Base-by-base conservation (phyloP, 2,329 filamentous ascomycete genomes). In the Hypoxylon sp. region DNA sequence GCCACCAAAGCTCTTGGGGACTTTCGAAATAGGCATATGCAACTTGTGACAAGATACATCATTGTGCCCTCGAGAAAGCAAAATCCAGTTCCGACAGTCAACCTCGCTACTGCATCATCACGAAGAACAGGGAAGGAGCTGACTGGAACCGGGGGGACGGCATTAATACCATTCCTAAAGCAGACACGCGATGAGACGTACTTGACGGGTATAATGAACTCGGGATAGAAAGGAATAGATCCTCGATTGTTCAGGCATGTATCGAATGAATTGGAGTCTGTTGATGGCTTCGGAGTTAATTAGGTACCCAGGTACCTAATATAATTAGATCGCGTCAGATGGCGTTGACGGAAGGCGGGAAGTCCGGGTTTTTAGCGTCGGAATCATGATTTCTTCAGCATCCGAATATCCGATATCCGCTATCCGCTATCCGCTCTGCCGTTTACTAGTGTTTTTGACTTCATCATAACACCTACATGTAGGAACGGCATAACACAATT, bases 31-130 rank as follows among this genome's bases (percentile, higher is more conserved):
- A 93, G 91, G 74, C 94, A 98, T 76, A 92, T 97, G 71, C 89
- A 92, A 76, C 92, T 98, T 62, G 94, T 97, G 2, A 92, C 92
- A 32, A 86, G 93, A 51, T 98, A 97, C 78, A 97, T 98, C 73
- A 90, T 97, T 70, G 82, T 96, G 58, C 93, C 94, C 23, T 91
- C 91, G 1, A 70, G 67, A 79, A 68, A 77, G 80, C 46, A 80
- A 78, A 47, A 59, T 69, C 29, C 73, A 68, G 23, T 65, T 70
- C 0, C 67, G 71, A 1, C 73, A 70, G 5, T 75, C 77, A 85
- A 85, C 62, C 71, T 85, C 55, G 81, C 83, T 0, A 84, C 81
- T 25, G 81, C 81, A 0, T 84, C 81, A 12, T 78, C 80, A 11
- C 70, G 23, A 29, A 34, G 55, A 7, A 12, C 41, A 58, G 63